phyloP scores from a whole-genome alignment of 2,329 filamentous ascomycete species.

The Nigrospora oryzae region DNA sequence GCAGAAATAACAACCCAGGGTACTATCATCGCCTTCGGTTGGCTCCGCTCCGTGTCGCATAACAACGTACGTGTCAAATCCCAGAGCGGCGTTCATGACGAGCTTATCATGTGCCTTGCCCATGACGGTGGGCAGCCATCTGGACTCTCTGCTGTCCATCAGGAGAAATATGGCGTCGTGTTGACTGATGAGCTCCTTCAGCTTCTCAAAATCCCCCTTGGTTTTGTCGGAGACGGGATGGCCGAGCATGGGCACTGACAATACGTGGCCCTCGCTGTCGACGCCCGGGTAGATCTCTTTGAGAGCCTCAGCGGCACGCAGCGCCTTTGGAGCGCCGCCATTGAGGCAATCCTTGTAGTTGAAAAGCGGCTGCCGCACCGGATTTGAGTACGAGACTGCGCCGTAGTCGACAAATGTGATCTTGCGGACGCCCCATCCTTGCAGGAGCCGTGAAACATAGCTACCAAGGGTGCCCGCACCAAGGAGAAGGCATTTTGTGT shows the following conservation, averaged over 20 bases:
- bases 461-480: slow-evolving; percentile 90
- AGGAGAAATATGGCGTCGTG: slow-evolving; percentile 95
- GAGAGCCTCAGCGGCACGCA: slow-evolving; percentile 70
- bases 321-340: slow-evolving; percentile 78
- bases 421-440: slow-evolving; percentile 93
- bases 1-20: slow-evolving; percentile 95
- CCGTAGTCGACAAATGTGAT: slow-evolving; percentile 96
- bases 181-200: slow-evolving; percentile 66
- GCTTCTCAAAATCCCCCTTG: slow-evolving; percentile 64
- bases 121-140: slow-evolving; percentile 95
- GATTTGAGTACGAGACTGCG: slow-evolving; percentile 89
- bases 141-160: slow-evolving; percentile 90
- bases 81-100: slow-evolving; percentile 91
- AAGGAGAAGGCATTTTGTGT: slow-evolving; percentile 80
- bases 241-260: slow-evolving; percentile 92
- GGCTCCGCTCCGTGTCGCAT: slow-evolving; percentile 83
- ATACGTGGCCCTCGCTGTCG: slow-evolving; percentile 67
- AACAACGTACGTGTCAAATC: slow-evolving; percentile 93
- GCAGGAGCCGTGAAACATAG: slow-evolving; percentile 83
- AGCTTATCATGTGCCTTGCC: slow-evolving; percentile 89
- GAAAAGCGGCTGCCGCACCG: slow-evolving; percentile 89
- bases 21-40: slow-evolving; percentile 45
- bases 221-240: slow-evolving; percentile 76
- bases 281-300: slow-evolving; percentile 86
- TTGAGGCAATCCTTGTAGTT: slow-evolving; percentile 80